These are phyloP conservation scores for Nakazawaea holstii DNA, from an alignment of 805 yeast species.

Conservation along the genomic window DNA sequence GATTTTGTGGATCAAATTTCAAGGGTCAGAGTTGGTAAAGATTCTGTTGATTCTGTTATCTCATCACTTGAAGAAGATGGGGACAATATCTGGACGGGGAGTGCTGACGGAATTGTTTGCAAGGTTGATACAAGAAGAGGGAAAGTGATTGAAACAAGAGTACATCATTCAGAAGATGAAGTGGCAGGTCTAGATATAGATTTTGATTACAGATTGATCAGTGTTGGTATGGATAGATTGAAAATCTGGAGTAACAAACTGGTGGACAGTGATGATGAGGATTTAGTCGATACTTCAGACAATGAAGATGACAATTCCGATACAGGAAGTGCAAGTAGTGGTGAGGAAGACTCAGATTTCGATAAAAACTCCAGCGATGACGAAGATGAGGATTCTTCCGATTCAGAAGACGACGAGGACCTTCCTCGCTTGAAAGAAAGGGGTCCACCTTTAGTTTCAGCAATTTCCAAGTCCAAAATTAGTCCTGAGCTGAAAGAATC, in stretches of 20 bases:
- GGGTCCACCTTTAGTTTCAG: slow-evolving; percentile 3
- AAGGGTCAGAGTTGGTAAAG: slow-evolving; percentile 62
- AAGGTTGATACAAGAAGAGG: slow-evolving; percentile 64
- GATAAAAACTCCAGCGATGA: slow-evolving; percentile 5
- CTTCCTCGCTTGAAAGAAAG: slow-evolving; percentile 1
- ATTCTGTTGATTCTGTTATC: slow-evolving; percentile 66
- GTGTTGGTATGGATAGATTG: slow-evolving; percentile 79
- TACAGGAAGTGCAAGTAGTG: slow-evolving; percentile 10
- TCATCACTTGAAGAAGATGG: slow-evolving; percentile 51
- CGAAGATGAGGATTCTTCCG: slow-evolving; percentile 14
- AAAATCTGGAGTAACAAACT: slow-evolving; percentile 60
- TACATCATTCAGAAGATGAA: slow-evolving; percentile 67
- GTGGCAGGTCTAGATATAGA: slow-evolving; percentile 76
- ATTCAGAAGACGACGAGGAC: slow-evolving; percentile 13
- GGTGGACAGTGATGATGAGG: slow-evolving; percentile 15
- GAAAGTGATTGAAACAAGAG: slow-evolving; percentile 56
- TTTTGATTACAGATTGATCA: slow-evolving; percentile 68
- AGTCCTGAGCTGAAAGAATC: slow-evolving; percentile 4
- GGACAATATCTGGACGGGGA: slow-evolving; percentile 68
- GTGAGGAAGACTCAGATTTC: no score
- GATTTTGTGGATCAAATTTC: slow-evolving; percentile 72
- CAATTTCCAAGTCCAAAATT: not conserved
- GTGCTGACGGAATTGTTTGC: slow-evolving; percentile 68
- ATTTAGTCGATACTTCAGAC: slow-evolving; percentile 11
- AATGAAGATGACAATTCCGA: slow-evolving; percentile 12